Base-by-base conservation (phyloP, 345 rosid genomes). In the Brassica cretica region DNA sequence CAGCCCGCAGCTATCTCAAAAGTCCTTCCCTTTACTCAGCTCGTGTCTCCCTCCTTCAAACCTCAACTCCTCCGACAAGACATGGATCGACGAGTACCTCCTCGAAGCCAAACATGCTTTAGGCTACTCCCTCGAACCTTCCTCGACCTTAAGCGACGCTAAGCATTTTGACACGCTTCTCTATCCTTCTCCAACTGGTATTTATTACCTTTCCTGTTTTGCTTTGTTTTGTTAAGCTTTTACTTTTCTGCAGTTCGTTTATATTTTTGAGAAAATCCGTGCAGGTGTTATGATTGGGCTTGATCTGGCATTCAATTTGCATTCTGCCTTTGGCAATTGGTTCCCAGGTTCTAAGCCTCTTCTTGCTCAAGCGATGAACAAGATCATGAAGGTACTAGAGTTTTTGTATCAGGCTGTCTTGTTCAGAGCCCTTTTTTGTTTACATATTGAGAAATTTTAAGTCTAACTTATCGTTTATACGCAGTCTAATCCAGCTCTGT, bases 241-340 rank as follows among this genome's bases (percentile, higher is more conserved):
- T 41, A 0, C 11, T 10, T 7, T 51, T 30, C 62, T 67, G 14
- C 65, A 29, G 16, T 24, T 64, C 18, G n/a, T 58, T 66, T 12
- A 5, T 10, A 46, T 25, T 62, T 62, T 6, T 58, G 25, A 29
- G 33, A 41, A 66, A 64, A 27, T 29, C 32, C 32, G 3, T 75
- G 74, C 84, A 94, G 98, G 98, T 75, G 99, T 93, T 32, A 91
- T 95, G 99, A 93, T 95, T 89, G 99, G 99, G 66, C 76, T 95
- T 75, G 98, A 95, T 87, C 87, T 95, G 82, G 99, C 99, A 8
- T 95, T 93, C 76, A 93, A 95, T 76, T 84, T 95, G 91, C 99
- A 95, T 81, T 95, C 98, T 58, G 96, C 99, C 35, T 95, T 95
- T 81, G 99, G 99, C 37, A 95, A 95, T 82, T 95, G 98, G 99